Percentiles rank a stretch among this genome's conserved stretches.
Evolutionary conservation across 441 rosid genomes (phyloP).

Genomic region (Adansonia madagascariensis): DNA sequence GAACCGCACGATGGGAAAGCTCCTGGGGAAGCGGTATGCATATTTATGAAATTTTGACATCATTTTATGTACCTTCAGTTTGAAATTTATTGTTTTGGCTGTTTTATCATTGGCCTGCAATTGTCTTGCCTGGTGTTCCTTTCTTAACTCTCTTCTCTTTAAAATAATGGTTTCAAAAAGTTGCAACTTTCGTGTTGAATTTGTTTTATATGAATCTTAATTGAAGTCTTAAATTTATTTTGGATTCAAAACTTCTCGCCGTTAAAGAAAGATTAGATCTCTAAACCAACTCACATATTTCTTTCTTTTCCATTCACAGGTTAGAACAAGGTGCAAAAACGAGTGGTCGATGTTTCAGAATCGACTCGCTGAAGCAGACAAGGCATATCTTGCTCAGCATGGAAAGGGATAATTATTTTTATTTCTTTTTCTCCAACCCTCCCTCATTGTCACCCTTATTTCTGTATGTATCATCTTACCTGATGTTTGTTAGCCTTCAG

Average conservation of each 20-base stretch:
- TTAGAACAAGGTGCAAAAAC: conserved; percentile 60
- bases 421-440: not conserved
- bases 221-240: not conserved
- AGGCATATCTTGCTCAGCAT: conserved; percentile 44
- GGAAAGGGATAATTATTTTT: conserved; percentile 32
- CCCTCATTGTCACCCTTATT: not conserved
- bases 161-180: too few relatives aligned
- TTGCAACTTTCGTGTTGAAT: not conserved
- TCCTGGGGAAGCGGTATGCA: conserved; percentile 70
- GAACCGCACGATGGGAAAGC: conserved; percentile 53
- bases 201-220: not conserved
- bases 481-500: conserved; percentile 15
- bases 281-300: not conserved
- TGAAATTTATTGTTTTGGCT: not conserved
- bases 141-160: not conserved
- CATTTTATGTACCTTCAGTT: conserved; percentile 3
- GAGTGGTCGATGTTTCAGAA: conserved; percentile 72
- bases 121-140: not conserved
- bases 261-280: not conserved
- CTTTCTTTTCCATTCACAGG: conserved; percentile 42
- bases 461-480: conserved; percentile 34
- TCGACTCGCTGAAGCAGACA: conserved; percentile 59
- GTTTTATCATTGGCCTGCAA: not conserved
- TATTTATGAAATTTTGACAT: not conserved
- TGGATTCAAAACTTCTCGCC: not conserved